Percentiles rank a stretch among this genome's conserved stretches.
These are phyloP conservation scores for Fusarium goolgardi DNA, from an alignment of 2,329 filamentous ascomycete genomes.

Conservation along the genomic window DNA sequence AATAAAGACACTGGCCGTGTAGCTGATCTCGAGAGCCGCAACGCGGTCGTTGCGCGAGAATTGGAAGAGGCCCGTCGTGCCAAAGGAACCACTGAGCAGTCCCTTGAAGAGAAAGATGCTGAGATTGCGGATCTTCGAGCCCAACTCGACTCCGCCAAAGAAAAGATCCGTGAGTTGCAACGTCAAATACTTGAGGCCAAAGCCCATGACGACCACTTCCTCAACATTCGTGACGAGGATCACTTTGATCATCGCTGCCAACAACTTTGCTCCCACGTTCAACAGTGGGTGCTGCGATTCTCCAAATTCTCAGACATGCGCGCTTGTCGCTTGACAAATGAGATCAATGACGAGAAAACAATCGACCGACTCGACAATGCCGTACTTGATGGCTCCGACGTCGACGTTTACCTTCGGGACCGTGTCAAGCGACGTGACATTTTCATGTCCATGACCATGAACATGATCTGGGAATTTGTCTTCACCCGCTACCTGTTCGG, in stretches of 20 bases:
- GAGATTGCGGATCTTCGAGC: conserved; percentile 83
- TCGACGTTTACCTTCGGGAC: conserved; percentile 87
- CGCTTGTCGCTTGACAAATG: conserved; percentile 82
- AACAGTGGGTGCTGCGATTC: conserved; percentile 98
- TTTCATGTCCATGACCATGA: conserved; percentile 99
- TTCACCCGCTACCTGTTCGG: conserved; percentile 98
- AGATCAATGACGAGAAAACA: conserved; percentile 91
- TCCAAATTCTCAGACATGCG: conserved; percentile 97
- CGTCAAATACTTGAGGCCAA: conserved; percentile 68
- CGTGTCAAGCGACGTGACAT: conserved; percentile 90
- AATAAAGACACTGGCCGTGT: conserved; percentile 80
- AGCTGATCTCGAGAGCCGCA: conserved; percentile 73
- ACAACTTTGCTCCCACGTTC: conserved; percentile 93
- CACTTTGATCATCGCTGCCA: conserved; percentile 96
- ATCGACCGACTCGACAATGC: conserved; percentile 95
- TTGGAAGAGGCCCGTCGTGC: conserved; percentile 75
- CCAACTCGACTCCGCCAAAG: conserved; percentile 79
- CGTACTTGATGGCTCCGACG: conserved; percentile 92
- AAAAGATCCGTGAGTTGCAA: conserved; percentile 65
- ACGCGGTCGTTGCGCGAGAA: conserved; percentile 73
- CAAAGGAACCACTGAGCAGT: conserved; percentile 70
- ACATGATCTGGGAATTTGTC: conserved; percentile 98
- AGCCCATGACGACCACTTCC: conserved; percentile 75
- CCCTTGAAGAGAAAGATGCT: conserved; percentile 82
- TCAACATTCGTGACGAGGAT: conserved; percentile 86